Base-by-base conservation (phyloP, 805 yeast genomes). In the Priceomyces fermenticarens region DNA sequence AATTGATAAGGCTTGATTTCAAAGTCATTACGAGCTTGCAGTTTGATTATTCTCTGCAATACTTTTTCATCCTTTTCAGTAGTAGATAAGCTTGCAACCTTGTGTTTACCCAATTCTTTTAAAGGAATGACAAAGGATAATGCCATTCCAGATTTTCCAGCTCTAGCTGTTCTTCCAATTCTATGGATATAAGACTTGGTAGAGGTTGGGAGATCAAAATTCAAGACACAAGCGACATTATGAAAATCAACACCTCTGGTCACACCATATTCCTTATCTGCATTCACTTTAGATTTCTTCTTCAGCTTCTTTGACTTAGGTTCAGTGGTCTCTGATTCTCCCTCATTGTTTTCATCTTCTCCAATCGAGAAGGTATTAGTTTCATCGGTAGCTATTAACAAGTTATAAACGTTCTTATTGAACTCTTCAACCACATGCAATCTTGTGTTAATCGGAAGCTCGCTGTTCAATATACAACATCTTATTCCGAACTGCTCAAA, bases 111-210 rank as follows among this genome's bases (percentile, higher is more conserved):
- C 67, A 85, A 83, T 55, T 87, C 90, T 46, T 83, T 85, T 27
- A 71, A 66, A 20, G 93, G 86, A 17, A 91, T 88, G 13, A 90
- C 93, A 67, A 91, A 93, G 12, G 97, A 89, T 41, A 93, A 73
- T 0, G 98, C 86, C 78, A 88, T 90, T 43, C 99, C 99, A 1
- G 93, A 75, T 58, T 88, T 89, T 40, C 97, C 96, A 6, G 96
- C 98, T 66, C 99, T 81, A 4, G 99, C 99, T 3, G 99, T 93
- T 70, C 99, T 81, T 38, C 99, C 99, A 29, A 93, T 79, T 59
- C 99, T 78, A 63, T 93, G 99, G 25, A 88, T 83, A 58, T 93
- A 93, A 2, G 95, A 80, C 58, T 84, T 85, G 4, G 97, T 83
- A 8, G 95, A 81, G 3, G 87, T 77, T 31, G 99, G 99, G 52